Conservation (phyloP, 208 protist genomes). For the Trypanosomatidae sp. region DNA sequence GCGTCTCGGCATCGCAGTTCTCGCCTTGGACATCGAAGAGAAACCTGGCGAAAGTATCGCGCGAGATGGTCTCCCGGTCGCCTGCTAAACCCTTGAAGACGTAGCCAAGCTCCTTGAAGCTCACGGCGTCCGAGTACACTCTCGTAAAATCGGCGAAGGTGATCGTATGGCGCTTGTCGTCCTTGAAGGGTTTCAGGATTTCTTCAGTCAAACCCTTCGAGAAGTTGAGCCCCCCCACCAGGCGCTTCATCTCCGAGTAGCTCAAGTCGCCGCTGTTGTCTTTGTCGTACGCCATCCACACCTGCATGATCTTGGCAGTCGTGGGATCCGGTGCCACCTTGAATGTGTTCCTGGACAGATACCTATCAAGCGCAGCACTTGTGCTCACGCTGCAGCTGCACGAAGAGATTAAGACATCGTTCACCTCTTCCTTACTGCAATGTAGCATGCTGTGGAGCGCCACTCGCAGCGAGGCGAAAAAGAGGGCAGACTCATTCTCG, state of each 20-base stretch:
- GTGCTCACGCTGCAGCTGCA: conserved; percentile 38
- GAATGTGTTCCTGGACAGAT: conserved; percentile 21
- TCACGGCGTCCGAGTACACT: conserved; percentile 37
- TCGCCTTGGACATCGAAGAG: conserved; percentile 47
- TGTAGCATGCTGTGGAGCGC: conserved; percentile 41
- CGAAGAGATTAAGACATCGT: conserved; percentile 44
- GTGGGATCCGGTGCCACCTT: conserved; percentile 40
- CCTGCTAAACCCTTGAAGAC: conserved; percentile 39
- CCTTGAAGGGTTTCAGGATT: conserved; percentile 35
- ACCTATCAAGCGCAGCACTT: conserved; percentile 31
- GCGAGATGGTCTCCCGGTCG: conserved; percentile 34
- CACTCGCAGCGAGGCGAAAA: conserved; percentile 57
- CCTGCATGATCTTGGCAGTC: conserved; percentile 60
- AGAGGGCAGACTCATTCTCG: conserved; percentile 34
- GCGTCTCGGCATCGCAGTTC: conserved; percentile 26
- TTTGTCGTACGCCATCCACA: conserved; percentile 67
- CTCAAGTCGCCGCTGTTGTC: conserved; percentile 62
- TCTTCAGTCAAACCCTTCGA: conserved; percentile 40
- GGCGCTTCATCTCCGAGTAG: conserved; percentile 39
- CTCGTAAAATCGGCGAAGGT: conserved; percentile 47
- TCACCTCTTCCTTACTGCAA: conserved; percentile 41
- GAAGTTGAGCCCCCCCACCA: conserved; percentile 53
- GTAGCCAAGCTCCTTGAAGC: conserved; percentile 57
- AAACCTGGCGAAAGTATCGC: conserved; percentile 45
- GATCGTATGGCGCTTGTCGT: conserved; percentile 23